phyloP scores from a whole-genome alignment of 2,329 filamentous ascomycete genomes.

The Chrysoporthe austroafricana region DNA sequence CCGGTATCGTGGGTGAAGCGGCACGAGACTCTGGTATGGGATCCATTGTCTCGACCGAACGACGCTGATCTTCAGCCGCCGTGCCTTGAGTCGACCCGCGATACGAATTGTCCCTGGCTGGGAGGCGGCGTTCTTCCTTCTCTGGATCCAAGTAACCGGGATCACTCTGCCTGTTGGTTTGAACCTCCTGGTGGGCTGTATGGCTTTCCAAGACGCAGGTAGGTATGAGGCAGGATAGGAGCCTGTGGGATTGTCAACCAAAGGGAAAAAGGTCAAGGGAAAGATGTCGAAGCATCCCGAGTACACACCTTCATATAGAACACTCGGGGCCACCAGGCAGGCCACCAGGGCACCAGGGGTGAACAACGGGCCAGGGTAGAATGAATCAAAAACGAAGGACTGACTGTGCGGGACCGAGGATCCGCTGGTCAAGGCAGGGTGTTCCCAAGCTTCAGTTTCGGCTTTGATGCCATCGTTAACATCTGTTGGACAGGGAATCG shows the following conservation, averaged over 20 bases:
- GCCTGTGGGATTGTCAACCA: slow-evolving; percentile 22
- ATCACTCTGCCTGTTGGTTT: slow-evolving; percentile 23
- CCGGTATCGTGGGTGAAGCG: slow-evolving; percentile 25
- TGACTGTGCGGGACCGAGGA: slow-evolving; percentile 20
- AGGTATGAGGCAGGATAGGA: slow-evolving; percentile 23
- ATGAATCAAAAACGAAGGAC: slow-evolving; percentile 8
- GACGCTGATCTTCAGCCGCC: slow-evolving; percentile 19
- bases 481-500: slow-evolving; percentile 13
- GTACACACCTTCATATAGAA: slow-evolving; percentile 17
- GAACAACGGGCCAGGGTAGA: background rate
- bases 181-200: slow-evolving; percentile 26
- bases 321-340: slow-evolving; percentile 9
- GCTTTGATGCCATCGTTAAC: slow-evolving; percentile 14
- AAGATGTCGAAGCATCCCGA: slow-evolving; percentile 1
- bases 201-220: slow-evolving; percentile 24
- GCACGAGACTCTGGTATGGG: slow-evolving; percentile 26
- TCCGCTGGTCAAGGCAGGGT: slow-evolving; percentile 17
- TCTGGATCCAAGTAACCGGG: slow-evolving; percentile 23
- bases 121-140: slow-evolving; percentile 16
- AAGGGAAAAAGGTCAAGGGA: slow-evolving; percentile 14
- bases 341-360: no score
- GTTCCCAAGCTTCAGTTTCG: slow-evolving; percentile 6
- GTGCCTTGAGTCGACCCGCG: slow-evolving; percentile 11
- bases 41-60: slow-evolving; percentile 25
- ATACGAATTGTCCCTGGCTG: slow-evolving; percentile 13